Conservation (phyloP, 2,329 filamentous ascomycete species). For the Talaromyces piceae region DNA sequence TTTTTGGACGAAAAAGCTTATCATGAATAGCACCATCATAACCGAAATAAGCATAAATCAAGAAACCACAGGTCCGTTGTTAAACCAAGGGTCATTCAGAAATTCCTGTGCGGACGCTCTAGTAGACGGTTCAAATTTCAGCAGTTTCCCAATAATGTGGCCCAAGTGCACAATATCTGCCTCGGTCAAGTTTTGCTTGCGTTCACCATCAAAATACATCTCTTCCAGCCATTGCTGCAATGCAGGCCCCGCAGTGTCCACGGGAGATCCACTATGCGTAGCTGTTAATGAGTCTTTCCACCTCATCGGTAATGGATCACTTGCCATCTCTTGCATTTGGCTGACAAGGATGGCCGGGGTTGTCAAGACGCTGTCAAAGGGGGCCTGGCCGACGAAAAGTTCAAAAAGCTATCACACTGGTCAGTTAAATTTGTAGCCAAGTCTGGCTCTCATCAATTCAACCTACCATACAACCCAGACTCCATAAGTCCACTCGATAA, state of each 20-base stretch:
- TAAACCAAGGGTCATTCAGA: conserved; percentile 18
- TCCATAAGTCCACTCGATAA: conserved; percentile 33
- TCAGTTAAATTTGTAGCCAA: conserved; percentile 10
- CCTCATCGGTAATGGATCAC: conserved; percentile 26
- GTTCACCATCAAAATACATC: conserved; percentile 28
- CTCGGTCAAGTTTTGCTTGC: conserved; percentile 16
- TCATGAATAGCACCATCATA: no score
- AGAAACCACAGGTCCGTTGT: neutral
- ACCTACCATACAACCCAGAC: conserved; percentile 31
- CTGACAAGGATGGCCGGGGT: conserved; percentile 25
- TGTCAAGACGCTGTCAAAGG: conserved; percentile 30
- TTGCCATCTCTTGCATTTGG: conserved; percentile 31
- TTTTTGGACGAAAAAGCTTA: no score
- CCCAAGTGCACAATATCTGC: conserved; percentile 20
- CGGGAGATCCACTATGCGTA: conserved; percentile 16
- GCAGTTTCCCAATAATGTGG: conserved; percentile 17
- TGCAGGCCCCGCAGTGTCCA: conserved; percentile 14
- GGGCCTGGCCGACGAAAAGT: conserved; percentile 31
- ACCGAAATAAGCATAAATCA: no score
- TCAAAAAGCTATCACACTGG: conserved; percentile 29
- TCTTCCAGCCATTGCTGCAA: conserved; percentile 34
- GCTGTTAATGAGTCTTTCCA: conserved; percentile 25
- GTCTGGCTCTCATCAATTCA: conserved; percentile 1
- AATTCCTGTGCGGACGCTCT: conserved; percentile 20
- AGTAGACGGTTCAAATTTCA: conserved; percentile 20